A percentile compares a stretch with the other conserved stretches of the same genome.
Evolutionary conservation across 2,329 filamentous ascomycete genomes (phyloP).

Genomic region (Colletotrichum sp.): DNA sequence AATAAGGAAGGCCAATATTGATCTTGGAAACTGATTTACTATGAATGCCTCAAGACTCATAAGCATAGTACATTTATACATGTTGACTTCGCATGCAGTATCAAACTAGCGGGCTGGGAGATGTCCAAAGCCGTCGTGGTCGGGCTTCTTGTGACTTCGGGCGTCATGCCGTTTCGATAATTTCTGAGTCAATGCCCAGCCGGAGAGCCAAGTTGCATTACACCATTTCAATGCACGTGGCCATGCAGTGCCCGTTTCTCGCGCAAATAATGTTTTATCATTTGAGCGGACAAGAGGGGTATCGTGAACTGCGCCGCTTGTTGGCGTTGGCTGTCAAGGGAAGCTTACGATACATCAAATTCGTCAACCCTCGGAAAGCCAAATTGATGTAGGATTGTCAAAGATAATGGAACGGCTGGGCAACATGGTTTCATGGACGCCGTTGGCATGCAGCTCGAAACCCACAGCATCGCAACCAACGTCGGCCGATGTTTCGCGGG

Average conservation of each 20-base stretch:
- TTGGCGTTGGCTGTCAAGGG: not conserved
- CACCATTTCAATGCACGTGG: not conserved
- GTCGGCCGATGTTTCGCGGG: not conserved
- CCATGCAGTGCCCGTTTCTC: not conserved
- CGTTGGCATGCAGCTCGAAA: not conserved
- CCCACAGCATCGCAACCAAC: not conserved
- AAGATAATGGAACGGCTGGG: not conserved
- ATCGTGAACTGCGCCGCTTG: not conserved
- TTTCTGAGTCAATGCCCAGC: not conserved
- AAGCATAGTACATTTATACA: not conserved
- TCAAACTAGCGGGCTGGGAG: not conserved
- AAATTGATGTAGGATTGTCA: not conserved
- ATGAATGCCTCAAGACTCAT: not conserved
- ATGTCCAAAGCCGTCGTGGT: not conserved
- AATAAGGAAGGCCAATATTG: not conserved
- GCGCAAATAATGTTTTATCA: not conserved
- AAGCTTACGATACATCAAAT: not conserved
- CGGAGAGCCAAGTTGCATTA: not conserved
- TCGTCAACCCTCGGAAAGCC: not conserved
- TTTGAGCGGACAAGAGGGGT: not conserved
- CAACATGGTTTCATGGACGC: not conserved
- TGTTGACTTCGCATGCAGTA: not conserved
- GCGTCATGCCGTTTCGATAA: not conserved
- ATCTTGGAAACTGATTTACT: not conserved
- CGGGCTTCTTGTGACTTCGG: not conserved